These are phyloP conservation scores for Botrytis pseudocinerea DNA, from an alignment of 2,329 filamentous ascomycete genomes.

Conservation along the genomic window DNA sequence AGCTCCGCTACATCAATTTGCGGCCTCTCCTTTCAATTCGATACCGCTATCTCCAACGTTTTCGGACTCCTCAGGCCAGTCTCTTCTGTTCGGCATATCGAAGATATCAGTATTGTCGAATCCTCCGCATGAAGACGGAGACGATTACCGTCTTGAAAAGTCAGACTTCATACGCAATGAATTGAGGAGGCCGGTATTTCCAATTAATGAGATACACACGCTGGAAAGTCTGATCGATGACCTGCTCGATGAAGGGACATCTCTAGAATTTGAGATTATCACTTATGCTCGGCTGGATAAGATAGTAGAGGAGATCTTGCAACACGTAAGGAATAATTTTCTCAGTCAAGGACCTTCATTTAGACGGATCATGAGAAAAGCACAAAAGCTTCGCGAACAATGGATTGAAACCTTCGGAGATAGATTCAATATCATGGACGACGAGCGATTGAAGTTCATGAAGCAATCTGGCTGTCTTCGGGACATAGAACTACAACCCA, in stretches of 20 bases:
- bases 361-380: constrained; percentile 22
- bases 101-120: constrained; percentile 16
- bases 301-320: constrained; percentile 30
- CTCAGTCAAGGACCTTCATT: constrained; percentile 8
- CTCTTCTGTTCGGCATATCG: not conserved
- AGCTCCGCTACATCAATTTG: not conserved
- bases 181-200: constrained; percentile 11
- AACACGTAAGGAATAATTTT: constrained; percentile 12
- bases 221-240: constrained; percentile 21
- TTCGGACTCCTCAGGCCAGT: not conserved
- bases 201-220: constrained; percentile 1
- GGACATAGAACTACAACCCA: constrained; percentile 23
- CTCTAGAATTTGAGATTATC: constrained; percentile 22
- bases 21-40: not conserved
- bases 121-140: not conserved
- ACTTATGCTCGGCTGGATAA: constrained; percentile 24
- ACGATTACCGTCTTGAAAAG: constrained; percentile 15
- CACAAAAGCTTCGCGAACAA: constrained; percentile 25
- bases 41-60: not conserved
- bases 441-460: constrained; percentile 29
- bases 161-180: constrained; percentile 19
- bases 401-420: constrained; percentile 32
- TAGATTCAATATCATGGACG: constrained; percentile 30
- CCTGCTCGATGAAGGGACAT: not conserved
- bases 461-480: constrained; percentile 26